Evolutionary conservation across 2,329 filamentous ascomycete species (phyloP).

Genomic region (Plenodomus tracheiphilus): DNA sequence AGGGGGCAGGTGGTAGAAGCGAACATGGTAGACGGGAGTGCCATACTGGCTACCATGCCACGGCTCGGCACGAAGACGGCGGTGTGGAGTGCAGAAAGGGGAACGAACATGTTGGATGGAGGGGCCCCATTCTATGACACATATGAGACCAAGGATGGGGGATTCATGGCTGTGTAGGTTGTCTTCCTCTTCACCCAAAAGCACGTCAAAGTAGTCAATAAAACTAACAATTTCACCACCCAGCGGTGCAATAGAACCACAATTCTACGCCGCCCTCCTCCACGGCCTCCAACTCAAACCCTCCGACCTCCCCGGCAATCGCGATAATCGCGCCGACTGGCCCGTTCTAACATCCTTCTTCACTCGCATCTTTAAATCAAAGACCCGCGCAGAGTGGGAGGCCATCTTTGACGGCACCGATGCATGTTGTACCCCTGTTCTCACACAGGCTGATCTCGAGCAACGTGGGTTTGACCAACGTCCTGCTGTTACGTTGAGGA

Average conservation of each 20-base stretch:
- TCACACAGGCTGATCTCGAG: slow-evolving; percentile 74
- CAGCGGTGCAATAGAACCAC: slow-evolving; percentile 77
- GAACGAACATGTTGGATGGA: slow-evolving; percentile 78
- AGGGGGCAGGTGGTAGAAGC: slow-evolving; percentile 87
- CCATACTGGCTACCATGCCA: slow-evolving; percentile 78
- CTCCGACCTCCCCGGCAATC: slow-evolving; percentile 50
- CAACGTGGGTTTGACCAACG: slow-evolving; percentile 67
- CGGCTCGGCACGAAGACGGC: slow-evolving; percentile 67
- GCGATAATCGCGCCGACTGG: slow-evolving; percentile 69
- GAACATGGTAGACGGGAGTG: slow-evolving; percentile 92
- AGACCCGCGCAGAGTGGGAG: slow-evolving; percentile 81
- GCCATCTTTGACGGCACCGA: slow-evolving; percentile 84
- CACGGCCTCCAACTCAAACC: slow-evolving; percentile 64
- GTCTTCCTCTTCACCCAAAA: not conserved
- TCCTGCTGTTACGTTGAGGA: slow-evolving; percentile 68
- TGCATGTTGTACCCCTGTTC: slow-evolving; percentile 87
- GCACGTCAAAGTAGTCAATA: too few species aligned
- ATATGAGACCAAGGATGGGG: slow-evolving; percentile 79
- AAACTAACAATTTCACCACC: slow-evolving; percentile 10
- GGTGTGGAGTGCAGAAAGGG: slow-evolving; percentile 66
- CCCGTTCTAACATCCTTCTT: slow-evolving; percentile 66
- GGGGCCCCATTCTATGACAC: slow-evolving; percentile 88
- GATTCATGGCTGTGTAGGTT: slow-evolving; percentile 72
- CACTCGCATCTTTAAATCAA: slow-evolving; percentile 65
- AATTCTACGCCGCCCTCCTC: slow-evolving; percentile 75